These are phyloP conservation scores for Fonsecaea pugnacius DNA, from an alignment of 2,329 filamentous ascomycete genomes.

Conservation along the genomic window DNA sequence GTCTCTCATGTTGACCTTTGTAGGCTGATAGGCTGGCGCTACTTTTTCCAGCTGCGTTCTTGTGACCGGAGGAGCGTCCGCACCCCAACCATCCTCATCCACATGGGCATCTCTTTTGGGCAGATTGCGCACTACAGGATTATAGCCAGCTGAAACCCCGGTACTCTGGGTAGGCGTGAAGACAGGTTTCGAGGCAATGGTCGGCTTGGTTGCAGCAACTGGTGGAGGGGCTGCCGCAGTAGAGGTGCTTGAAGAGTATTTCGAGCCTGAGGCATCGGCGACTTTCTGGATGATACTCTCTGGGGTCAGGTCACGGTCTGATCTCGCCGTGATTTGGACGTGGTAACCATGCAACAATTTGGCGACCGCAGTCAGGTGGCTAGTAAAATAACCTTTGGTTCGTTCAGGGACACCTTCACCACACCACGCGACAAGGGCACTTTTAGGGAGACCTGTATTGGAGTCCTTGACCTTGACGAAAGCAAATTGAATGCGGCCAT, in stretches of 20 bases:
- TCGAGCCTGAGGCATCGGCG: constrained; percentile 88
- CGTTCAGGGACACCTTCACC: constrained; percentile 97
- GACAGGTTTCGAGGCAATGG: constrained; percentile 83
- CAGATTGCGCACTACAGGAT: constrained; percentile 60
- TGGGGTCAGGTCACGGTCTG: constrained; percentile 83
- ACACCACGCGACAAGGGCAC: constrained; percentile 93
- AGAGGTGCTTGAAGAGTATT: constrained; percentile 76
- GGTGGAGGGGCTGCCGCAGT: constrained; percentile 60
- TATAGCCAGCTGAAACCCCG: constrained; percentile 60
- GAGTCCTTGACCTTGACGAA: constrained; percentile 96
- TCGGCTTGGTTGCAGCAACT: constrained; percentile 57
- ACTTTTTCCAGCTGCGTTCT: constrained; percentile 90
- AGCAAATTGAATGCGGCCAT: constrained; percentile 94
- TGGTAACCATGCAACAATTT: constrained; percentile 97
- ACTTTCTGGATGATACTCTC: constrained; percentile 92
- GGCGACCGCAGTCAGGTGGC: constrained; percentile 83
- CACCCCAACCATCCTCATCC: constrained; percentile 91
- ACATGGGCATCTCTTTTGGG: constrained; percentile 56
- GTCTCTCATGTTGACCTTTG: constrained; percentile 90
- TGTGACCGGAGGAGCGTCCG: constrained; percentile 88
- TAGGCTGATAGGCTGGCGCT: constrained; percentile 87
- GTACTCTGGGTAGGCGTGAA: constrained; percentile 78
- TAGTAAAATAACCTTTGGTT: constrained; percentile 98
- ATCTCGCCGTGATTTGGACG: constrained; percentile 94
- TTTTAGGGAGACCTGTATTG: constrained; percentile 87